Evolutionary conservation across 768 basidiomycete genomes (phyloP).

Genomic region (Psilocybe sp.): DNA sequence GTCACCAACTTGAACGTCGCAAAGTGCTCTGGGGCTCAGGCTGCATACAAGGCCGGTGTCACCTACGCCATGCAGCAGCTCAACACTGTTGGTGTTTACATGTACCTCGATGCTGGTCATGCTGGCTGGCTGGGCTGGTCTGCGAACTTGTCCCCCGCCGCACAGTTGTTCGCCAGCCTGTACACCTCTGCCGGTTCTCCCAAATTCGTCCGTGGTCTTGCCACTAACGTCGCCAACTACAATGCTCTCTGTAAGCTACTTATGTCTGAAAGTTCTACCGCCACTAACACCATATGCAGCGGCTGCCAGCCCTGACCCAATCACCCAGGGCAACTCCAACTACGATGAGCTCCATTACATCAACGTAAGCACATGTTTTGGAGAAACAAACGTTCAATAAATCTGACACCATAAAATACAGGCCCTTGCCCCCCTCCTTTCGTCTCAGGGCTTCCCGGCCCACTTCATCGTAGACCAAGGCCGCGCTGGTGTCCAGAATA

Average conservation of each 20-base stretch:
- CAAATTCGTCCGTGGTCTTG: slow-evolving; percentile 58
- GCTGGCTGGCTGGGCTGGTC: slow-evolving; percentile 71
- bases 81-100: slow-evolving; percentile 52
- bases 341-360: slow-evolving; percentile 64
- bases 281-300: slow-evolving; percentile 33
- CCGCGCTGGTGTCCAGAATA: slow-evolving; percentile 60
- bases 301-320: slow-evolving; percentile 53
- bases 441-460: slow-evolving; percentile 46
- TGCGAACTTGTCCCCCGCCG: slow-evolving; percentile 59
- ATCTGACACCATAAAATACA: slow-evolving; percentile 16
- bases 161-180: slow-evolving; percentile 48
- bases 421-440: slow-evolving; percentile 49
- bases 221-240: slow-evolving; percentile 54
- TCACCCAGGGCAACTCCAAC: slow-evolving; percentile 58
- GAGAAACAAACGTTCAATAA: neutral
- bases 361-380: slow-evolving; percentile 29
- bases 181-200: slow-evolving; percentile 52
- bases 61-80: slow-evolving; percentile 58
- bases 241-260: slow-evolving; percentile 33
- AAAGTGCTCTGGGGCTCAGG: slow-evolving; percentile 53
- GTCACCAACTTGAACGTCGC: slow-evolving; percentile 63
- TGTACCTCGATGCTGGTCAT: slow-evolving; percentile 63
- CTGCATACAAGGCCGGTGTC: slow-evolving; percentile 50
- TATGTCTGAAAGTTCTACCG: slow-evolving; percentile 2
- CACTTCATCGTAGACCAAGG: slow-evolving; percentile 69